phyloP scores from a whole-genome alignment of 129 eudicot genomes.

The carrot (Daucus carota) region DH1_v3.0 NC_030385.2:9026501-9027000 shows the following conservation, averaged over 20 bases:
- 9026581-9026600: too few relatives aligned
- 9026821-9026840: neutral
- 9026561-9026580: neutral
- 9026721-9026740: neutral
- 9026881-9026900: too few relatives aligned
- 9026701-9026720: neutral
- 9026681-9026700: neutral
- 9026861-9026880: neutral
- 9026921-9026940: too few relatives aligned
- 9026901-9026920: too few relatives aligned
- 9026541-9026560: neutral
- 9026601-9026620: too few relatives aligned
- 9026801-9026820: neutral
- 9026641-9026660: neutral
- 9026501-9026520: neutral
- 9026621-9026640: too few relatives aligned
- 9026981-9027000: too few relatives aligned
- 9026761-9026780: too few relatives aligned
- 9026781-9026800: neutral
- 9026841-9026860: neutral
- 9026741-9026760: neutral
- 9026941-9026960: too few relatives aligned
- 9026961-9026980: too few relatives aligned
- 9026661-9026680: neutral
- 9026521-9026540: neutral